Base-by-base conservation (phyloP, 2,329 filamentous ascomycete species). In the Cercospora zeae-maydis region DNA sequence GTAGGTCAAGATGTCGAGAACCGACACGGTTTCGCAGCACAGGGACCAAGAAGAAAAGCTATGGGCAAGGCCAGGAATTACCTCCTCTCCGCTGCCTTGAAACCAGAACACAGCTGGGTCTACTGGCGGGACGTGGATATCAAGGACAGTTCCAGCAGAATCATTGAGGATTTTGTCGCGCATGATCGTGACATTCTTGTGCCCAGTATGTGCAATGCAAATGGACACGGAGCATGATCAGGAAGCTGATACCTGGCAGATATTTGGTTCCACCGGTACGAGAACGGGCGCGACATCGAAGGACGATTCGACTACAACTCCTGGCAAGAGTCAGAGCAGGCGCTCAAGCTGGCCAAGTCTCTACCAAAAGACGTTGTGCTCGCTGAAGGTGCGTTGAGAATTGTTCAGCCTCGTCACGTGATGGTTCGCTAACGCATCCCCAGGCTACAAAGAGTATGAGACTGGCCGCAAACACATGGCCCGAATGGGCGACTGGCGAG, bases 71-170 rank as follows among this genome's bases (percentile, higher is more conserved):
- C 95, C 30, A 86, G 95, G 70, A 99, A 99, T 77, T 99, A 96
- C 77, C 83, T 99, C 19, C 85, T 99, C 1, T 86, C 87, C 33
- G 83, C 91, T 0, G 89, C 95, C 2, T 75, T 99, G 72, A 96
- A 96, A 80, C 87, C 92, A 0, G 92, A 98, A 65, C 95, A 99
- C 75, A 93, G 92, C 8, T 99, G 95, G 95, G 93, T 98, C 8
- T 98, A 97, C 77, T 99, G 95, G 95, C 87, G 95, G 64, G 95
- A 99, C 76, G 93, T 96, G 55, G 95, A 99, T 77, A 97, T 99
- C 71, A 87, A 91, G 52, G 93, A 99, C 74, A 96, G 90, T 75
- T 92, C 93, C 1, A 84, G 85, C 67, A 88, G 85, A 73, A 96
- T 99, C 65, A 82, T 99, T 34, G 93, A 99, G 79, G 95, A 99